Evolutionary conservation across 1,284 basidiomycete species (phyloP), one percentile per base, ranked within the genome.

Genomic region (Malassezia globosa): DNA sequence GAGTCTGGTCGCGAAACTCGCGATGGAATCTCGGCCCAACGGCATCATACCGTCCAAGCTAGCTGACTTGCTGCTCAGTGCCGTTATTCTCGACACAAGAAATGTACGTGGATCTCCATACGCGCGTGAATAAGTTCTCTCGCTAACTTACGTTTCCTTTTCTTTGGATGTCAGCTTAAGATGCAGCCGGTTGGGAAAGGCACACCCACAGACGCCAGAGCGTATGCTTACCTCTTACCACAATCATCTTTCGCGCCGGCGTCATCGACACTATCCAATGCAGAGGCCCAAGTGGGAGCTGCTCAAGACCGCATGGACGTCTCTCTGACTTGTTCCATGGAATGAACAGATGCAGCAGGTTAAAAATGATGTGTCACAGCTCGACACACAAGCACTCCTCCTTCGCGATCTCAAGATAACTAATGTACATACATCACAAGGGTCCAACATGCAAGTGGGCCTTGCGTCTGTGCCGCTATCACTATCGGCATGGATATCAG

Each of bases 341-440:
- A 24, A 37, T 11, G 14, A 18, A 81, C 83, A 4, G 83, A 89
- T 62, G 71, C 86, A 38, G 82, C 92, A 63, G 88, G 94, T 73
- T 92, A 89, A 0, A 73, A 76, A 37, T 85, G 83, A 10, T 76
- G 94, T 51, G 35, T 82, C 82, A 64, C 76, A 52, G 23, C 39
- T 52, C 35, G 25, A 33, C 18, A 35, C 50, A 21, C 25, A 37
- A 18, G 38, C 21, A n/a, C 50, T 52, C 23, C 45, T 52, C 2
- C 21, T 34, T 34, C 50, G 50, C 39, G 50, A 52, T 37, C 13
- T 42, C 13, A 52, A 52, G 29, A 26, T n/a, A 10, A 31, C 24
- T n/a, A 25, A 16, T n/a, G 44, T 46, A 14, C 6, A 23, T 10
- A 39, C 36, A 5, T 2, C 5, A n/a, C 25, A 19, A 16, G 25